Percentiles rank a stretch among this genome's conserved stretches.
These are phyloP conservation scores for Paraconiothyrium brasiliense DNA, from an alignment of 2,329 filamentous ascomycete genomes.

Conservation along the genomic window DNA sequence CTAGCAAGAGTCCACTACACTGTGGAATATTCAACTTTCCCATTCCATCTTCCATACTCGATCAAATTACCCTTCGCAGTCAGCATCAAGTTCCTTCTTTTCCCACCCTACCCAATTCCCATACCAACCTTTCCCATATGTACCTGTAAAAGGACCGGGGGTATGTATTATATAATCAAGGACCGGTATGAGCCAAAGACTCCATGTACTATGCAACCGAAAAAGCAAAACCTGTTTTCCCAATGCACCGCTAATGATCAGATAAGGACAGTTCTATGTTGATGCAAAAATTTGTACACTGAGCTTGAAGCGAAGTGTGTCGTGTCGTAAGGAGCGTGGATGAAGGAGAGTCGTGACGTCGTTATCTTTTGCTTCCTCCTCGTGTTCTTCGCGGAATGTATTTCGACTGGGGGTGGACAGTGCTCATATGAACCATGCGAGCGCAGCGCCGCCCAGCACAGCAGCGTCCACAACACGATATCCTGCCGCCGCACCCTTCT, in stretches of 20 bases:
- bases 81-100: background rate
- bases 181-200: slow-evolving; percentile 10
- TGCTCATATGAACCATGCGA: slow-evolving; percentile 4
- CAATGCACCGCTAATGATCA: slow-evolving; percentile 13
- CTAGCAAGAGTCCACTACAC: background rate
- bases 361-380: background rate
- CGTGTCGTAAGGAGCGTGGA: slow-evolving; percentile 8
- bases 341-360: slow-evolving; percentile 10
- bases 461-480: slow-evolving; percentile 39
- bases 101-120: background rate
- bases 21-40: background rate
- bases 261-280: slow-evolving; percentile 11
- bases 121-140: background rate
- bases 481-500: slow-evolving; percentile 47
- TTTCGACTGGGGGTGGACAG: background rate
- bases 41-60: background rate
- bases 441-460: slow-evolving; percentile 46
- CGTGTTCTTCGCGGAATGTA: background rate
- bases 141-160: background rate
- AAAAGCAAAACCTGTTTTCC: slow-evolving; percentile 4
- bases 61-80: background rate
- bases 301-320: background rate
- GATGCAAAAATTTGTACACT: background rate
- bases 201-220: slow-evolving; percentile 11
- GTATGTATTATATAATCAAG: slow-evolving; percentile 3